A percentile compares a stretch with the other conserved stretches of the same genome.
Conservation (phyloP, 768 basidiomycete species). For the Megacollybia marginata region DNA sequence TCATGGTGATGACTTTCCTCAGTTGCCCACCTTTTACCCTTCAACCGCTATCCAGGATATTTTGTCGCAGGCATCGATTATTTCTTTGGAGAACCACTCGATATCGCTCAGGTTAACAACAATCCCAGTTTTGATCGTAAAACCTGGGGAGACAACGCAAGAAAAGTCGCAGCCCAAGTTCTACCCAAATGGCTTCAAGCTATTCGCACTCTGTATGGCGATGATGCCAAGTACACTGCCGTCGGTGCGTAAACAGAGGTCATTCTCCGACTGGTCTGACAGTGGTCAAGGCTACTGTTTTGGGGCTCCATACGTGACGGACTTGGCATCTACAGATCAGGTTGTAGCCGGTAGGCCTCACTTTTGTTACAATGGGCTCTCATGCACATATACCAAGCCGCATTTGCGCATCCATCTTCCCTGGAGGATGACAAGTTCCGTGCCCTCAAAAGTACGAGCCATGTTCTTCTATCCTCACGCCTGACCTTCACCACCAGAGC, state of each 20-base stretch:
- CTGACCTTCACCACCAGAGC: conserved; percentile 12
- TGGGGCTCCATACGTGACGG: conserved; percentile 32
- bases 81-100: conserved; percentile 19
- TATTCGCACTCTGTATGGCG: conserved; percentile 26
- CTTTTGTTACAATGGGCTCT: not conserved
- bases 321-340: conserved; percentile 21
- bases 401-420: conserved; percentile 33
- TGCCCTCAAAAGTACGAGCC: too few species aligned
- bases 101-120: conserved; percentile 7
- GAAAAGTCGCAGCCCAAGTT: conserved; percentile 17
- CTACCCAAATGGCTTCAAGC: conserved; percentile 35
- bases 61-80: conserved; percentile 39
- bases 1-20: conserved; percentile 34
- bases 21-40: too few species aligned
- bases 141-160: conserved; percentile 24
- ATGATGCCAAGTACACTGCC: not conserved
- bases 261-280: not conserved
- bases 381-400: conserved; percentile 3
- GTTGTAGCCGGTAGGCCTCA: conserved; percentile 25
- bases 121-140: conserved; percentile 12
- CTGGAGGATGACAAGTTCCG: conserved; percentile 23
- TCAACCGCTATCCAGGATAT: conserved; percentile 22
- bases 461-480: too few species aligned
- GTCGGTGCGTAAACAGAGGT: not conserved
- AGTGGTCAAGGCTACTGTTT: conserved; percentile 29